phyloP scores from a whole-genome alignment of 2,329 filamentous ascomycete species.

The Xylaria sp. region DNA sequence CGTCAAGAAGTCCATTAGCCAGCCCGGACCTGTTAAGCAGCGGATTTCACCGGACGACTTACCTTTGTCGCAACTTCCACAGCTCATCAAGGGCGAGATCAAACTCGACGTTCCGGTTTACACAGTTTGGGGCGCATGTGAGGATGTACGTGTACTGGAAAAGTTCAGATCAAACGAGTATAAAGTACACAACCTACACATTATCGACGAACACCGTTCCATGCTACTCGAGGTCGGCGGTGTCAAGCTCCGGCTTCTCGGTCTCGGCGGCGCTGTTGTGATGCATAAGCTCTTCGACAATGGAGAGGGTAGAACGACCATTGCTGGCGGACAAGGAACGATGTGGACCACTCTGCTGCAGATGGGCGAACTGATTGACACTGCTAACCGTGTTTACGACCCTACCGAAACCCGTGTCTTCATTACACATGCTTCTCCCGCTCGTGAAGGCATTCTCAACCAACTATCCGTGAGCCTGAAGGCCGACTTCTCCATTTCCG shows the following conservation, averaged over 20 bases:
- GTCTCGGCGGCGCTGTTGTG: conserved; percentile 93
- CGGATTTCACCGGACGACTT: conserved; percentile 84
- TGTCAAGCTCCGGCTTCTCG: conserved; percentile 93
- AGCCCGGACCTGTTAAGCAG: conserved; percentile 82
- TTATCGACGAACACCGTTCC: conserved; percentile 97
- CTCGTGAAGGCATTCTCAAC: conserved; percentile 94
- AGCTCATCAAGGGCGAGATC: conserved; percentile 86
- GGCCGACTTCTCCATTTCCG: conserved; percentile 97
- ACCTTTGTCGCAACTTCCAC: conserved; percentile 89
- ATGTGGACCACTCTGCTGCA: conserved; percentile 99
- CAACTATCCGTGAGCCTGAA: conserved; percentile 97
- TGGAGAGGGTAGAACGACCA: conserved; percentile 95
- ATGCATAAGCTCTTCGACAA: conserved; percentile 99
- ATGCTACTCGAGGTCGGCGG: conserved; percentile 94
- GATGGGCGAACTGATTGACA: conserved; percentile 98
- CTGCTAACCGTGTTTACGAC: conserved; percentile 97
- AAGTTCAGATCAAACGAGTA: conserved; percentile 98
- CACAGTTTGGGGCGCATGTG: conserved; percentile 98
- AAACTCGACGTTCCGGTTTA: conserved; percentile 97
- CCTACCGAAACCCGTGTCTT: conserved; percentile 97
- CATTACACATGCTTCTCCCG: conserved; percentile 95
- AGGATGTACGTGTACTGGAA: conserved; percentile 96
- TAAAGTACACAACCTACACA: conserved; percentile 96
- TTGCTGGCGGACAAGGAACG: conserved; percentile 96
- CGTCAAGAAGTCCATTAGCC: conserved; percentile 74